A percentile compares a stretch with the other conserved stretches of the same genome.
Evolutionary conservation across 2,329 filamentous ascomycete genomes (phyloP).

Genomic region (Exserohilum rostratum): DNA sequence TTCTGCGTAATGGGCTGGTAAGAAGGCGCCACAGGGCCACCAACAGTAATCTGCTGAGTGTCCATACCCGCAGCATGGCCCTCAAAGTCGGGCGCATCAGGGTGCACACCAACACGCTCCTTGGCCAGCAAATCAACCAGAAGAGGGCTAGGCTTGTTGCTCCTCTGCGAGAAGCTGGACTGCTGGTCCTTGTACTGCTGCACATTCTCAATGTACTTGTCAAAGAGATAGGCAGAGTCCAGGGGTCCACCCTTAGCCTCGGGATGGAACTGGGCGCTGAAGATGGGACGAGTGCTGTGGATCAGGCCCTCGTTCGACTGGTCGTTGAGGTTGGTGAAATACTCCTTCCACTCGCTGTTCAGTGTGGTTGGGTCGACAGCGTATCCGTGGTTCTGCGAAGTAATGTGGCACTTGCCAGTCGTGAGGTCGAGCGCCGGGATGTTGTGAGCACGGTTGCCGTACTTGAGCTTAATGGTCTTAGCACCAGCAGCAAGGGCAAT

Average conservation of each 20-base stretch:
- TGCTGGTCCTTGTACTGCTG: slow-evolving; percentile 86
- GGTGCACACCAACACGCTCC: slow-evolving; percentile 86
- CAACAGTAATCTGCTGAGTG: slow-evolving; percentile 38
- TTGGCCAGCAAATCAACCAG: slow-evolving; percentile 90
- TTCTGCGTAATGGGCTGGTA: slow-evolving; percentile 42
- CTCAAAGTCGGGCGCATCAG: slow-evolving; percentile 45
- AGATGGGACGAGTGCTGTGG: slow-evolving; percentile 94
- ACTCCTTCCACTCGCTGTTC: slow-evolving; percentile 89
- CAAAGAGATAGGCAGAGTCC: slow-evolving; percentile 94
- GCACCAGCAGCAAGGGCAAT: slow-evolving; percentile 88
- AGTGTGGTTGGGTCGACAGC: slow-evolving; percentile 87
- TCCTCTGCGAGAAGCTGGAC: slow-evolving; percentile 73
- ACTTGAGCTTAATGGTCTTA: slow-evolving; percentile 95
- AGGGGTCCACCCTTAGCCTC: slow-evolving; percentile 97
- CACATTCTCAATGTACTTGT: slow-evolving; percentile 92
- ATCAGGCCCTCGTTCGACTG: slow-evolving; percentile 97
- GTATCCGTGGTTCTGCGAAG: slow-evolving; percentile 97
- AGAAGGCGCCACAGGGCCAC: slow-evolving; percentile 34
- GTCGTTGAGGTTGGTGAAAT: slow-evolving; percentile 98
- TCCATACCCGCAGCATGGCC: slow-evolving; percentile 36
- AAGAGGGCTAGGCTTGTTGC: slow-evolving; percentile 85
- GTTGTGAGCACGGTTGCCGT: slow-evolving; percentile 98
- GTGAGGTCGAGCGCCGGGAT: slow-evolving; percentile 94
- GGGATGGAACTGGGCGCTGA: slow-evolving; percentile 98
- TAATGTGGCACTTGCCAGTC: slow-evolving; percentile 97